Evolutionary conservation across 2,329 filamentous ascomycete genomes (phyloP).

Genomic region (Trichoderma hamatum): DNA sequence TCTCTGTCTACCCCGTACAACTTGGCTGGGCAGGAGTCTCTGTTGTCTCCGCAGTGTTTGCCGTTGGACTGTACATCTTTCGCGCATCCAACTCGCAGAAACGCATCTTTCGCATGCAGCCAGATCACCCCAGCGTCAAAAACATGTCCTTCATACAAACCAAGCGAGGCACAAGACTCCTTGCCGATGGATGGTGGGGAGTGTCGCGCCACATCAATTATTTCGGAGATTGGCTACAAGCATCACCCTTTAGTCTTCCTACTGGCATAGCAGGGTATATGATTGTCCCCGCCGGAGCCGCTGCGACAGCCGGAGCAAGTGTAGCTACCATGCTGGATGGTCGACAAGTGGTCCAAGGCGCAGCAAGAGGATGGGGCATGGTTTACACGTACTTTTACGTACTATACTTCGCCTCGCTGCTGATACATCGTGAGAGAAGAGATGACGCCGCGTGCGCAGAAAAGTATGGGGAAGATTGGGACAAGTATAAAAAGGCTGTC

Average conservation of each 20-base stretch:
- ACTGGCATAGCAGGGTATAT: conserved; percentile 80
- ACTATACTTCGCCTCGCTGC: conserved; percentile 80
- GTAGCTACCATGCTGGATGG: conserved; percentile 59
- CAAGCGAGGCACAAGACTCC: conserved; percentile 73
- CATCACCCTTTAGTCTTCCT: conserved; percentile 82
- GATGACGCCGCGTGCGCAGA: conserved; percentile 84
- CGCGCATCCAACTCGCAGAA: conserved; percentile 87
- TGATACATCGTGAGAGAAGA: conserved; percentile 79
- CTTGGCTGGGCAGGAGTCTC: conserved; percentile 68
- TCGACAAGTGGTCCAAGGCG: conserved; percentile 67
- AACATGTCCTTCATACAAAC: conserved; percentile 85
- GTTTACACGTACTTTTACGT: conserved; percentile 91
- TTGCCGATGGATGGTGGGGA: conserved; percentile 91
- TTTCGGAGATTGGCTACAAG: conserved; percentile 88
- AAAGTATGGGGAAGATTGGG: conserved; percentile 91
- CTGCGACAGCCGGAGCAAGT: conserved; percentile 42
- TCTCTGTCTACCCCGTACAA: conserved; percentile 75
- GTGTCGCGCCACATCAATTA: conserved; percentile 90
- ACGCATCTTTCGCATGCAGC: conserved; percentile 87
- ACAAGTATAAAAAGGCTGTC: conserved; percentile 78
- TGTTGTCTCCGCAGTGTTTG: conserved; percentile 66
- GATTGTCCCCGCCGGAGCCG: conserved; percentile 58
- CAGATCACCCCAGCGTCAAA: conserved; percentile 72
- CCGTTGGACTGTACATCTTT: conserved; percentile 80
- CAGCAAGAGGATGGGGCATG: conserved; percentile 78